Percentiles rank a stretch among this genome's conserved stretches.
These are phyloP conservation scores for Coccomyxa sp. DNA, from an alignment of 139 green algal species.

Conservation along the genomic window DNA sequence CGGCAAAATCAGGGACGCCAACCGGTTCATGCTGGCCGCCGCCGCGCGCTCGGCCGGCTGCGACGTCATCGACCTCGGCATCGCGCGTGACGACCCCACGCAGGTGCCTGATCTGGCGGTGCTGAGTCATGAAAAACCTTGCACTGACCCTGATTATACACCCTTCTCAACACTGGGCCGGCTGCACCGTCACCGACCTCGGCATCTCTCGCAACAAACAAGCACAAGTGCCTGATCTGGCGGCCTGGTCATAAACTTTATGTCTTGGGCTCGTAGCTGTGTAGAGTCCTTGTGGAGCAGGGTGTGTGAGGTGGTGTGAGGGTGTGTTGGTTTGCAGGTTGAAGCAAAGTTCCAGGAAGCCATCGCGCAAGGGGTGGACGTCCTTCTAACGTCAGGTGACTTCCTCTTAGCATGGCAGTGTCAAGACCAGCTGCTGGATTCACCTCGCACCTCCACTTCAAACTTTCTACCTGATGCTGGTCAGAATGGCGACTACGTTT, in stretches of 20 bases:
- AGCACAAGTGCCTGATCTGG: too few species aligned
- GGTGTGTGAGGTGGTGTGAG: too few species aligned
- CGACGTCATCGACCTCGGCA: constrained; percentile 63
- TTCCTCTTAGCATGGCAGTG: neutral
- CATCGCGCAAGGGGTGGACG: constrained; percentile 58
- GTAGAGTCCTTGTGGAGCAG: too few species aligned
- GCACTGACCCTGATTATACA: too few species aligned
- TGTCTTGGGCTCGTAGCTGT: too few species aligned
- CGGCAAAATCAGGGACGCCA: constrained; percentile 88
- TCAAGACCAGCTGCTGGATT: too few species aligned
- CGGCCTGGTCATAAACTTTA: too few species aligned
- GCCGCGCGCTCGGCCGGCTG: constrained; percentile 30
- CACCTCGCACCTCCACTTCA: too few species aligned
- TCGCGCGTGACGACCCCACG: constrained; percentile 46
- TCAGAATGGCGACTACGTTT: too few species aligned
- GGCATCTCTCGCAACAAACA: constrained; percentile 66
- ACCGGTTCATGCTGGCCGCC: constrained; percentile 86
- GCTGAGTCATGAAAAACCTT: too few species aligned
- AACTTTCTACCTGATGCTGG: too few species aligned
- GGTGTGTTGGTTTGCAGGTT: constrained; percentile 18
- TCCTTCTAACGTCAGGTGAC: constrained; percentile 78
- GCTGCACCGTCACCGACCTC: constrained; percentile 45
- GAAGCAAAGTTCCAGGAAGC: constrained; percentile 61
- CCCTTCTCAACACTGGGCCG: neutral
- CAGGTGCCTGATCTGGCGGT: too few species aligned